Conservation (phyloP, 495 filamentous ascomycete species). For the Darksidea phi region DNA sequence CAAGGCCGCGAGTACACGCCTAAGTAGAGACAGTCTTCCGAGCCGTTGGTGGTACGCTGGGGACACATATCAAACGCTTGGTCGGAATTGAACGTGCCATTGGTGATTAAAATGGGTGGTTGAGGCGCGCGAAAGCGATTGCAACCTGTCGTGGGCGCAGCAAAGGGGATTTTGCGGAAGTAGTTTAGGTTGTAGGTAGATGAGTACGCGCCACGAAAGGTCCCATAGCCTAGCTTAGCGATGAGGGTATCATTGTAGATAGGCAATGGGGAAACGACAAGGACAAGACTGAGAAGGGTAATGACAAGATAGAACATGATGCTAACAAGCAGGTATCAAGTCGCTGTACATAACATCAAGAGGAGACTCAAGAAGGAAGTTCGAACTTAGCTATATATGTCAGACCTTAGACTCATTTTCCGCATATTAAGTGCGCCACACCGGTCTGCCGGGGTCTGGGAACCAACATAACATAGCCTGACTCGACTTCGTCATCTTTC, state of each 20-base stretch:
- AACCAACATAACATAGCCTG: not conserved
- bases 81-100: conserved; percentile 56
- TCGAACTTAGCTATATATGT: too few relatives aligned
- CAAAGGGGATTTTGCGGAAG: conserved; percentile 60
- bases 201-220: conserved; percentile 59
- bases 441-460: not conserved
- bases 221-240: conserved; percentile 53
- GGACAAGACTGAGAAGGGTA: not conserved
- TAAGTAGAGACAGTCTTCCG: conserved; percentile 63
- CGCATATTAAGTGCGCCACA: conserved; percentile 12
- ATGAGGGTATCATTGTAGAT: not conserved
- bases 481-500: too few relatives aligned
- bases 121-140: conserved; percentile 60
- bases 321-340: too few relatives aligned
- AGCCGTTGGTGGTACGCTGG: conserved; percentile 58
- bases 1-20: conserved; percentile 60
- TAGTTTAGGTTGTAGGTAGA: conserved; percentile 52
- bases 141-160: conserved; percentile 54
- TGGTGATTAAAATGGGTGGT: conserved; percentile 48
- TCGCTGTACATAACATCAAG: too few relatives aligned
- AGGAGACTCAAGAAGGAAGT: too few relatives aligned
- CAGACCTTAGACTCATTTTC: conserved; percentile 21
- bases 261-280: not conserved
- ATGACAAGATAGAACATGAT: too few relatives aligned
- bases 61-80: conserved; percentile 59